A percentile compares a stretch with the other conserved stretches of the same genome.
These are phyloP conservation scores for Lachnellula suecica DNA, from an alignment of 2,329 filamentous ascomycete species.

Conservation along the genomic window DNA sequence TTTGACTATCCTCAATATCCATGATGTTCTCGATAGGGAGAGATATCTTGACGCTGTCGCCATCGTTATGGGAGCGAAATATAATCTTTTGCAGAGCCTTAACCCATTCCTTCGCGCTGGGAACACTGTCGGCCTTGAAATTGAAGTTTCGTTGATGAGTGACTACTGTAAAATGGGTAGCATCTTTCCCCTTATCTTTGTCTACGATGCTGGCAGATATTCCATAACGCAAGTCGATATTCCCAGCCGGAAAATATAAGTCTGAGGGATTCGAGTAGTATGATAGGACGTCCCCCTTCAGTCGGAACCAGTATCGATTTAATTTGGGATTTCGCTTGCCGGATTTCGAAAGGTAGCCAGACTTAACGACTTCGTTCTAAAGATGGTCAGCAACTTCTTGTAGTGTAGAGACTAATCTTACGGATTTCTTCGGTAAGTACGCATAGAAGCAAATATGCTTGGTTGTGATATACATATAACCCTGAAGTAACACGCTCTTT, in stretches of 20 bases:
- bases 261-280: constrained; percentile 85
- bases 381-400: constrained; percentile 29
- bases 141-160: constrained; percentile 82
- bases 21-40: constrained; percentile 86
- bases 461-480: constrained; percentile 92
- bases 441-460: constrained; percentile 97
- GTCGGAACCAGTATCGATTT: constrained; percentile 86
- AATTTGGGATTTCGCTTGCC: constrained; percentile 87
- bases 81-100: constrained; percentile 92
- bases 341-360: constrained; percentile 84
- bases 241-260: constrained; percentile 86
- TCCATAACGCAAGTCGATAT: constrained; percentile 88
- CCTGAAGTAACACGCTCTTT: constrained; percentile 87
- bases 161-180: constrained; percentile 73
- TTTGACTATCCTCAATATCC: constrained; percentile 87
- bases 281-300: constrained; percentile 88
- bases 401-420: constrained; percentile 41
- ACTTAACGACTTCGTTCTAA: constrained; percentile 74
- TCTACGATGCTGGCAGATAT: constrained; percentile 81
- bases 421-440: constrained; percentile 90
- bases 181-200: constrained; percentile 70
- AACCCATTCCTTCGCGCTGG: constrained; percentile 95
- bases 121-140: constrained; percentile 83
- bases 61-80: constrained; percentile 92
- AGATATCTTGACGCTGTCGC: constrained; percentile 95